These are phyloP conservation scores for Carpinus viminea DNA, from an alignment of 306 rosid genomes.

Conservation along the genomic window DNA sequence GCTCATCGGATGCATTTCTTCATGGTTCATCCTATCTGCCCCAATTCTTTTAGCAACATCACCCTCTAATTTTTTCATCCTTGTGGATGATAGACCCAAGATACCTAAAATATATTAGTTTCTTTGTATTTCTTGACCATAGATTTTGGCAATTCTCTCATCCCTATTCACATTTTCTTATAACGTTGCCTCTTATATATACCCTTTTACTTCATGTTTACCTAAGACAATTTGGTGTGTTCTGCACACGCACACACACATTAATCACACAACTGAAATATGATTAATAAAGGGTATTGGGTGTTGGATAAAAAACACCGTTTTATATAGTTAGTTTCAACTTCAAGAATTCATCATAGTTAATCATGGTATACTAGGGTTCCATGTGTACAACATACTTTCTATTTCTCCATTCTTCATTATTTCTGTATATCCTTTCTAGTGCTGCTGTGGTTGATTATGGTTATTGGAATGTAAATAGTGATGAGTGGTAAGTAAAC, in stretches of 20 bases:
- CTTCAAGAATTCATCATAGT: background rate
- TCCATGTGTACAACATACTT: background rate
- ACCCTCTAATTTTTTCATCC: background rate
- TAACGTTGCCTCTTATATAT: background rate
- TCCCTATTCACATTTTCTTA: background rate
- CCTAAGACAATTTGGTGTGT: background rate
- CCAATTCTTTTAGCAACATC: background rate
- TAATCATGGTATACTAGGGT: background rate
- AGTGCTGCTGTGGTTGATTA: conserved; percentile 1
- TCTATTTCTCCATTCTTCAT: background rate
- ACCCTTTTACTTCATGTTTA: background rate
- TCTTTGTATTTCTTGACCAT: too few species aligned
- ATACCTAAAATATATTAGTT: background rate
- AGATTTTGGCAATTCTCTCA: background rate
- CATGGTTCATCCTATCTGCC: background rate
- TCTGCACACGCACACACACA: background rate
- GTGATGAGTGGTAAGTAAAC: conserved; percentile 12
- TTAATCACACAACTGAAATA: background rate
- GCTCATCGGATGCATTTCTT: background rate
- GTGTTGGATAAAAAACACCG: background rate
- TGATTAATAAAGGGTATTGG: background rate
- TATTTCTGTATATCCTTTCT: background rate
- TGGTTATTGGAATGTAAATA: conserved; percentile 25
- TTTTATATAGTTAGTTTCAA: background rate
- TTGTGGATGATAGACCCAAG: background rate